Base-by-base conservation (phyloP, 352 stramenopile species). In the Globisporangium canariense region DNA sequence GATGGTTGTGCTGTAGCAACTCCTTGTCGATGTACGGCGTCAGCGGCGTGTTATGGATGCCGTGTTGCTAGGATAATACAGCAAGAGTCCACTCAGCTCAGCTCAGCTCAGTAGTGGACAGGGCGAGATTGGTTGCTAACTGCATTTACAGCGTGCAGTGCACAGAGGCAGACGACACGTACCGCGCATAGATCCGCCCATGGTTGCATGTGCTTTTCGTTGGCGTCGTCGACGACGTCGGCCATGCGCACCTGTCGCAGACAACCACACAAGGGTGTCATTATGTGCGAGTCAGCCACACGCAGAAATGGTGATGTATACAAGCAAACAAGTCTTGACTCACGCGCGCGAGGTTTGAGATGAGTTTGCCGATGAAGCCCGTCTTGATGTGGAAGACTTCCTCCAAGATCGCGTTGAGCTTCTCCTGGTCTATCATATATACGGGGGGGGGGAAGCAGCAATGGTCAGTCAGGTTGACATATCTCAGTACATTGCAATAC, bases 21-120 rank as follows among this genome's bases (percentile, higher is more conserved):
- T 95, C 87, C 72, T 92, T 93, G 73, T 95, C 87, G 58, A 95
- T 93, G 79, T 94, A 95, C 30, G 87, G 87, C 55, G 83, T 91
- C 62, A 94, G 67, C 34, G 87, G 87, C 58, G 87, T 93, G 76
- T 93, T 94, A 65, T 71, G 83, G 72, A 96, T 91, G 30, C 69
- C 76, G 59, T 93, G 68, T 64, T 87, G 71, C 81, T 93, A 64
- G 4, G 32, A 36, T 51, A 61, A 3, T 28, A 43, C 38, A 49
- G 70, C 34, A n/a, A 25, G 30, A 20, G 43, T 13, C 41, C 8
- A 43, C 14, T 20, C 4, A 49, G 4, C 5, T 22, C 7, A 49
- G 4, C 5, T 22, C 7, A 20, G 54, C 4, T 61, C 38, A 58
- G 69, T 58, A 4, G 36, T 41, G 36, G 36, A 41, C 9, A 41